A percentile compares a stretch with the other conserved stretches of the same genome.
Evolutionary conservation across 1,284 basidiomycete genomes (phyloP).

Genomic region (Pholiota adiposa): DNA sequence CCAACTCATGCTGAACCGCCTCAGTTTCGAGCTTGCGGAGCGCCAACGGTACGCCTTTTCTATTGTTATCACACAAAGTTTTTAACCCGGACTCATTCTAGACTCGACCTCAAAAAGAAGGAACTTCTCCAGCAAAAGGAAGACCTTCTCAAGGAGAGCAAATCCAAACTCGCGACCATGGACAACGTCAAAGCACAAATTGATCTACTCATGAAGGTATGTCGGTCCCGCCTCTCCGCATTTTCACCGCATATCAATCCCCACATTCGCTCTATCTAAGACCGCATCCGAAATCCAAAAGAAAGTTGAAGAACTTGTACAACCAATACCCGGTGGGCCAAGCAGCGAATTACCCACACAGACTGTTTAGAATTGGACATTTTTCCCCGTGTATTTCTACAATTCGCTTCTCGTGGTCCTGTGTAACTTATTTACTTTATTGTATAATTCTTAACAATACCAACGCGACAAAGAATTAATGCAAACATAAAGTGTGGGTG

Average conservation of each 20-base stretch:
- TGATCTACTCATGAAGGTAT: slow-evolving; percentile 73
- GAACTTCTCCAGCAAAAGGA: slow-evolving; percentile 71
- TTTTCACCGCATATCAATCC: slow-evolving; percentile 13
- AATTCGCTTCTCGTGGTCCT: slow-evolving; percentile 7
- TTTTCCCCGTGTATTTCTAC: slow-evolving; percentile 1
- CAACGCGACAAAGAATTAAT: slow-evolving; percentile 8
- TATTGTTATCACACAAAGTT: slow-evolving; percentile 21
- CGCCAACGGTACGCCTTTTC: slow-evolving; percentile 64
- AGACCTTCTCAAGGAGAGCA: slow-evolving; percentile 74
- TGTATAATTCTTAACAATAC: slow-evolving; percentile 19
- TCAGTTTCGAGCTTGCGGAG: slow-evolving; percentile 81
- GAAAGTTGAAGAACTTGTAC: slow-evolving; percentile 72
- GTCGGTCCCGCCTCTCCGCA: slow-evolving; percentile 14
- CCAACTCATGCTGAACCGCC: slow-evolving; percentile 79
- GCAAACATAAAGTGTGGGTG: slow-evolving; percentile 1
- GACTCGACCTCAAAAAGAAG: slow-evolving; percentile 68
- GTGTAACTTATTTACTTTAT: slow-evolving; percentile 20
- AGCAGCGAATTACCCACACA: slow-evolving; percentile 16
- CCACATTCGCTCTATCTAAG: slow-evolving; percentile 37
- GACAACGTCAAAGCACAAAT: slow-evolving; percentile 77
- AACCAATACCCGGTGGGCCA: slow-evolving; percentile 36
- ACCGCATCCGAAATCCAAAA: slow-evolving; percentile 72
- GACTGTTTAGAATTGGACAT: slow-evolving; percentile 2
- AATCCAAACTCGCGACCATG: slow-evolving; percentile 63
- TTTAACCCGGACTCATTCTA: slow-evolving; percentile 32